These are phyloP conservation scores for Aspergillus sp. DNA, from an alignment of 2,329 filamentous ascomycete species.

Conservation along the genomic window DNA sequence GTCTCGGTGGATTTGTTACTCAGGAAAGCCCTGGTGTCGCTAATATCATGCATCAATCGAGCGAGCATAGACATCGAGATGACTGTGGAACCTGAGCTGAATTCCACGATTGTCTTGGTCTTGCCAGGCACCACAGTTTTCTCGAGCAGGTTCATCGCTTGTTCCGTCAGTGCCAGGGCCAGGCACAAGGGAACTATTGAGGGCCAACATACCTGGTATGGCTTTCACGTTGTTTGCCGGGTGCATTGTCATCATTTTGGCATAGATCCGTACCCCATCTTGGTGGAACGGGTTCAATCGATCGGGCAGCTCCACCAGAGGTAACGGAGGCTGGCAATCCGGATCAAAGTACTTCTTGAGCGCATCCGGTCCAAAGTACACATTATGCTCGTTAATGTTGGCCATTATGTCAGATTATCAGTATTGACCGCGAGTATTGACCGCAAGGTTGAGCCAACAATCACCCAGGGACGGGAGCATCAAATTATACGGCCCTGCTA, in stretches of 20 bases:
- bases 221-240: conserved; percentile 67
- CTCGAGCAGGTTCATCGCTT: conserved; percentile 56
- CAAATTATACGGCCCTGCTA: conserved; percentile 11
- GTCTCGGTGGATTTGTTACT: conserved; percentile 61
- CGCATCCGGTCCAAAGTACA: conserved; percentile 60
- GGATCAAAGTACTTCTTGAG: conserved; percentile 63
- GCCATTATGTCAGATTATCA: conserved; percentile 22
- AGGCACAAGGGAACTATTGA: neutral
- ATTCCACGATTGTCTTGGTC: conserved; percentile 59
- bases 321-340: conserved; percentile 58
- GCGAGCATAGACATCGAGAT: conserved; percentile 61
- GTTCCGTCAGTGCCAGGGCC: neutral
- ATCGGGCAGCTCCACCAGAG: conserved; percentile 62
- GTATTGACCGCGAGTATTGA: neutral
- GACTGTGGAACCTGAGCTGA: conserved; percentile 64
- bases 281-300: conserved; percentile 59
- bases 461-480: conserved; percentile 11
- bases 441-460: neutral
- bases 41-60: conserved; percentile 53
- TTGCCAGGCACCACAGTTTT: conserved; percentile 45
- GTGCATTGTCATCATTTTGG: conserved; percentile 67
- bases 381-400: conserved; percentile 49
- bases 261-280: conserved; percentile 64
- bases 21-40: conserved; percentile 58
- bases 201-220: conserved; percentile 49